phyloP scores from a whole-genome alignment of 106 monocot species.

The Dioscorea zingiberensis region DNA sequence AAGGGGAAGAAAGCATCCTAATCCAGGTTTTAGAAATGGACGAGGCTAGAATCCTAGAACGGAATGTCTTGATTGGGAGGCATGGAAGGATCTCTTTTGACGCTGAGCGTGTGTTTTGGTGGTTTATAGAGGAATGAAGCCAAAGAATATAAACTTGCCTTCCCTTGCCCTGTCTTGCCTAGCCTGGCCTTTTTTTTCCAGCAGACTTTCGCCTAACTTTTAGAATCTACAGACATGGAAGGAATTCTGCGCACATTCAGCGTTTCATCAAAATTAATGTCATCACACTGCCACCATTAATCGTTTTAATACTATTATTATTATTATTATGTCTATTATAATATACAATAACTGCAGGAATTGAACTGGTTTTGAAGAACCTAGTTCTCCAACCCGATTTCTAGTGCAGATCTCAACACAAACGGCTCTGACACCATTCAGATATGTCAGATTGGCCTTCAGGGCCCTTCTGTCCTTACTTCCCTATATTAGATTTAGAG shows the following conservation, averaged over 20 bases:
- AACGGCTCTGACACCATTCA: too few species aligned
- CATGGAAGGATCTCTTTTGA: background rate
- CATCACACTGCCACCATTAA: background rate
- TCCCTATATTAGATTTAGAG: background rate
- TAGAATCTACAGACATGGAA: background rate
- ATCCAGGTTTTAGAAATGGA: background rate
- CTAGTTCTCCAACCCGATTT: background rate
- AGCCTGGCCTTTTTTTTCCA: background rate
- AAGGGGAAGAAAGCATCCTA: background rate
- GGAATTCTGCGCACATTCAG: background rate
- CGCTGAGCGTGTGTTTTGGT: background rate
- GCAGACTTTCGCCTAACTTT: background rate
- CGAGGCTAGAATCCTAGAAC: background rate
- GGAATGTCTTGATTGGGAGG: background rate
- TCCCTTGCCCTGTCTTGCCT: background rate
- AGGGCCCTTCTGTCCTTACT: background rate
- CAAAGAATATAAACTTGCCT: background rate
- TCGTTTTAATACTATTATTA: background rate
- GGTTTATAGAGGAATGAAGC: background rate
- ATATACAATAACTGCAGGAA: background rate
- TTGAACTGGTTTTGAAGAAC: background rate
- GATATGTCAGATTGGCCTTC: too few species aligned
- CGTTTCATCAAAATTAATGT: background rate
- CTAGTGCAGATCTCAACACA: background rate
- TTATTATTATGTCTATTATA: background rate